Base-by-base conservation (phyloP, 2,329 filamentous ascomycete species). In the Ophiocordyceps camponoti-leonardi region DNA sequence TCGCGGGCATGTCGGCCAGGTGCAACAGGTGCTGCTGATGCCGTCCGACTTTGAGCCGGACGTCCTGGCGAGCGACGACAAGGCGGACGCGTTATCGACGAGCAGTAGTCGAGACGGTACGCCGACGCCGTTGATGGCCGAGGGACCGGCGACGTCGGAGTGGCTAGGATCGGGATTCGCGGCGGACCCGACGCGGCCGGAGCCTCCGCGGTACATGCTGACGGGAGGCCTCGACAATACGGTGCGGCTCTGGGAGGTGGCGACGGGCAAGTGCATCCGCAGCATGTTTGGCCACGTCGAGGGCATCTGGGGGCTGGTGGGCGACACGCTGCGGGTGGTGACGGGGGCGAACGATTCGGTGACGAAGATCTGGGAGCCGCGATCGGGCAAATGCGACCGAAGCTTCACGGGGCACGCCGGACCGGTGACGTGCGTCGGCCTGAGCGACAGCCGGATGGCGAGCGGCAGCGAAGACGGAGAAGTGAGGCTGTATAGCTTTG, bases 221-320 rank as follows among this genome's bases (percentile, higher is more conserved):
- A 95, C 88, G 0, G 88, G 86, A 44, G 87, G 86, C 0, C 73
- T 98, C 18, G 92, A 98, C 61, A 83, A 81, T 47, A 95, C 87
- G 0, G 85, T 96, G 50, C 81, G 90, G 12, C 73, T 96, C 19
- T 98, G 92, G 90, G 86, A 95, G 59, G 84, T 87, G 1, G 75
- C 75, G 6, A 83, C 83, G 0, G 86, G 86, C 35, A 77, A 78
- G 50, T 94, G 86, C 55, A 72, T 95, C 31, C 83, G 86, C 49
- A 94, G 86, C 30, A 94, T 95, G 69, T 98, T 96, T 59, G 92
- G 92, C 0, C 92, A 98, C 56, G 76, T 98, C 20, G 92, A 98
- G 61, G 92, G 92, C 30, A 83, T 98, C 19, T 98, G 92, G 92
- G 83, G 85, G 6, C 71, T 98, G 3, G 86, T 84, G 0, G 90